Percentiles rank a stretch among this genome's conserved stretches.
Evolutionary conservation across 139 green algal genomes (phyloP).

Genomic region (Chlamydomonas schloesseri): DNA sequence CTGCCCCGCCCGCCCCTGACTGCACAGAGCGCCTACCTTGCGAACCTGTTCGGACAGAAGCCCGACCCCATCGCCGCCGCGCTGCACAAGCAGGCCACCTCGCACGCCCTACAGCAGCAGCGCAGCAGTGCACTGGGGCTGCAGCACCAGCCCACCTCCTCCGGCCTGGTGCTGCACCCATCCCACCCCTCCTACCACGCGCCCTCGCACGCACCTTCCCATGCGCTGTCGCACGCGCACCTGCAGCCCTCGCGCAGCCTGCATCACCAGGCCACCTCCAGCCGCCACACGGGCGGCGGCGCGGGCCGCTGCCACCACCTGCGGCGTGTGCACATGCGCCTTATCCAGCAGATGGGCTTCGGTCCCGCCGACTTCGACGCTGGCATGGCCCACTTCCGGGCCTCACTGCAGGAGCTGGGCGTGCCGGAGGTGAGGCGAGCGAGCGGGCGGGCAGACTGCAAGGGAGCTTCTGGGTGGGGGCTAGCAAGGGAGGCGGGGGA

Average conservation of each 20-base stretch:
- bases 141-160: no score
- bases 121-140: not conserved
- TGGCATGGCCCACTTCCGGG: not conserved
- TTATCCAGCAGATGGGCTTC: slow-evolving; percentile 32
- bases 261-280: slow-evolving; percentile 22
- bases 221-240: not conserved
- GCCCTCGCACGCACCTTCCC: not conserved
- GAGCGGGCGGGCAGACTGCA: not conserved
- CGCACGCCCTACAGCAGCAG: not conserved
- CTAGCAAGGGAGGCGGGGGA: no score
- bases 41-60: no score
- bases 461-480: no score
- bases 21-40: no score
- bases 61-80: no score
- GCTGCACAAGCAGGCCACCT: not conserved
- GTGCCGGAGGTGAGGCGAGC: not conserved
- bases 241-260: not conserved
- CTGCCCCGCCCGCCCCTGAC: no score
- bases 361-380: slow-evolving; percentile 8
- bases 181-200: not conserved
- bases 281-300: not conserved
- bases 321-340: slow-evolving; percentile 1
- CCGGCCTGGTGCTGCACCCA: not conserved
- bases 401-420: not conserved
- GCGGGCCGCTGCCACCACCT: not conserved